These are phyloP conservation scores for Mycena crocata DNA, from an alignment of 768 basidiomycete species.

Conservation along the genomic window DNA sequence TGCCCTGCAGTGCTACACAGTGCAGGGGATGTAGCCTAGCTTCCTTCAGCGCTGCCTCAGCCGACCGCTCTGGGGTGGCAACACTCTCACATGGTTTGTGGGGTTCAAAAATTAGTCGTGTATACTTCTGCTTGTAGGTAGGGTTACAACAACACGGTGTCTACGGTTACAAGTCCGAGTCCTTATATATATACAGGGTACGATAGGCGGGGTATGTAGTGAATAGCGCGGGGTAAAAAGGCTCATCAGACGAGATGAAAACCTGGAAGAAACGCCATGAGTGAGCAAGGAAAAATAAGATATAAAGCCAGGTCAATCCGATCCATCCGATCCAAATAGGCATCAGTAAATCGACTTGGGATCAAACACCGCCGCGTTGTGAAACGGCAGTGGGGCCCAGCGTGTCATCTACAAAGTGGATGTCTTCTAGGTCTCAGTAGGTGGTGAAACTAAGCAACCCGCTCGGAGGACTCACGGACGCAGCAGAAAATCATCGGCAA, in stretches of 20 bases:
- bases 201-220: constrained; percentile 22
- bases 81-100: background rate
- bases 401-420: background rate
- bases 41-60: background rate
- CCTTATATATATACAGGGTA: constrained; percentile 10
- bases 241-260: constrained; percentile 13
- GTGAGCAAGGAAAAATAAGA: constrained; percentile 1
- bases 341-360: background rate
- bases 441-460: background rate
- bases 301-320: background rate
- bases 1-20: no score
- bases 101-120: constrained; percentile 10
- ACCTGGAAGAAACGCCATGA: constrained; percentile 24
- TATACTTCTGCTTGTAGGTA: background rate
- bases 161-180: constrained; percentile 6
- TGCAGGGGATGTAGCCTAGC: no score
- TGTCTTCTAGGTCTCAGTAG: background rate
- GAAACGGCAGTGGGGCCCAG: background rate
- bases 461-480: background rate
- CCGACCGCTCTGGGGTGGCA: background rate
- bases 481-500: background rate
- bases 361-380: background rate
- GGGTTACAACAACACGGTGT: constrained; percentile 5
- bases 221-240: constrained; percentile 23
- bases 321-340: constrained; percentile 11